Evolutionary conservation across 2,329 filamentous ascomycete species (phyloP), one percentile per base, ranked within the genome.

Genomic region (Thielaviopsis punctulata): DNA sequence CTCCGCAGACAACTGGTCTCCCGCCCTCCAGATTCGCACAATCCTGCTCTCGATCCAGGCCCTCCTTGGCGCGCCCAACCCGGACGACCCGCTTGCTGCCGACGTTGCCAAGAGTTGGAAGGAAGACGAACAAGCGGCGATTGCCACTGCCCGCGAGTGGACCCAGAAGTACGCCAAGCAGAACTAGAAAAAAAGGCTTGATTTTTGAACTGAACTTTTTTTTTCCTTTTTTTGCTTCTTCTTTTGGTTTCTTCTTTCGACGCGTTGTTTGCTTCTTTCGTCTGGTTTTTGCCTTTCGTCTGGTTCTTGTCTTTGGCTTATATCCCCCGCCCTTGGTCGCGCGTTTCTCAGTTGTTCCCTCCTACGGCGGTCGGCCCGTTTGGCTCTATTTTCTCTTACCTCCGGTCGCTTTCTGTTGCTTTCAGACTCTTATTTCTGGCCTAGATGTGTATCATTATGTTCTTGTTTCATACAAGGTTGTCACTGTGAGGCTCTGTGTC

Each of bases 11-110:
- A 98, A 98, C 75, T 98, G 92, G 92, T 96, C 90, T 21, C 92
- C 92, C 4, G 92, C 93, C 13, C 78, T 98, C 27, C 92, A 98
- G 68, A 98, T 98, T 64, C 83, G 92, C 58, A 98, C 92, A 6
- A 98, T 98, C 59, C 79, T 98, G n/a, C 80, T 98, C 52, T 96
- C 90, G 9, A 98, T 98, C 65, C 93, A 98, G 68, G 92, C 92
- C 49, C 77, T 98, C 22, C 80, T 98, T 13, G 92, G 92, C 45
- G 90, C 92, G 5, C 92, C 92, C 13, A 98, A 98, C 68, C 92
- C 93, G 25, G 92, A 98, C 62, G 92, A 98, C 63, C 93, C 92
- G n/a, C 79, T 98, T 43, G 93, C 92, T 48, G 93, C 95, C 63
- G 90, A 98, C 59, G 92, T 98, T 43, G 92, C 92, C 33, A 93